Evolutionary conservation across 306 rosid genomes (phyloP).

Genomic region (Glycine soja): DNA sequence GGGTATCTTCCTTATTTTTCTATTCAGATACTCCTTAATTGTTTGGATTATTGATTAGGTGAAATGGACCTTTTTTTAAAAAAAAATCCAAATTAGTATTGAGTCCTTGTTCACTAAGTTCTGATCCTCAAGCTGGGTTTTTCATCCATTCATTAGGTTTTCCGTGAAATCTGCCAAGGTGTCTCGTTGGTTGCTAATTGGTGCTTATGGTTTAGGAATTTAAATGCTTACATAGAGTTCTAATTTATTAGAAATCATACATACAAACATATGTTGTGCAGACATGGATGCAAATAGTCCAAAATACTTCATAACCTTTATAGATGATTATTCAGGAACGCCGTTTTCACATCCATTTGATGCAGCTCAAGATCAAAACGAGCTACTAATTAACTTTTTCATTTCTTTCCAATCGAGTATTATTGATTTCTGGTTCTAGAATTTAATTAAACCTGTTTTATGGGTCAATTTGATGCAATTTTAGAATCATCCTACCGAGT

Average conservation of each 20-base stretch:
- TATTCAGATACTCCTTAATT: neutral
- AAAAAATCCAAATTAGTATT: neutral
- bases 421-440: neutral
- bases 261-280: no score
- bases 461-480: constrained; percentile 31
- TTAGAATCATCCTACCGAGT: constrained; percentile 1
- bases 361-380: no score
- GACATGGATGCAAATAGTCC: no score
- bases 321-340: no score
- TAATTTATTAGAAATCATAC: no score
- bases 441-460: neutral
- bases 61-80: constrained; percentile 5
- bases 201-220: neutral
- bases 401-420: neutral
- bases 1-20: neutral
- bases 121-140: neutral
- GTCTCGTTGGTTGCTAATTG: neutral
- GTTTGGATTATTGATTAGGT: constrained; percentile 2
- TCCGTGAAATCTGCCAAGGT: constrained; percentile 5
- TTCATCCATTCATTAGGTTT: constrained; percentile 20
- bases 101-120: neutral
- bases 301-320: constrained; percentile 13
- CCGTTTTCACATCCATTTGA: no score
- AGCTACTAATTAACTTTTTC: neutral
- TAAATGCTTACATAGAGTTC: neutral